Base-by-base conservation (phyloP, 1,284 basidiomycete genomes). In the Sporisorium reilianum region DNA sequence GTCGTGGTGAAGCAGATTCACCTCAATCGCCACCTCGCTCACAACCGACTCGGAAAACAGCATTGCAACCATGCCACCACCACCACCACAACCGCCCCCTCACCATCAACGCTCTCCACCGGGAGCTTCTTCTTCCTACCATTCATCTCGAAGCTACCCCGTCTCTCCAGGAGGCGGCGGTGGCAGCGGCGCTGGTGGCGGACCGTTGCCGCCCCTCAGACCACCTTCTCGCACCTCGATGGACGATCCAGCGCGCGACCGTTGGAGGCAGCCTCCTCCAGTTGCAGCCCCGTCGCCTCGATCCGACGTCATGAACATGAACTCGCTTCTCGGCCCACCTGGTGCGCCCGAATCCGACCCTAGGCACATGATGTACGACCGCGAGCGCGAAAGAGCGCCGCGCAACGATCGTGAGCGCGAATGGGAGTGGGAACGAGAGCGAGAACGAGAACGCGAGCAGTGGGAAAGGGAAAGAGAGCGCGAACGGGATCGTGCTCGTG, bases 271-370 rank as follows among this genome's bases (percentile, higher is more conserved):
- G 30, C 38, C 71, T 1, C 44, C 53, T 3, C 41, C 67, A 10
- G 46, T 55, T 18, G 41, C 67, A 22, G 51, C 53, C 7, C 58
- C 65, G 5, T 49, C 62, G 2, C 64, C 64, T 34, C 52, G 77
- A 34, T 66, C 61, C 54, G 75, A 79, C 34, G 61, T 69, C 30
- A 79, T 79, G 77, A 79, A 77, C 59, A 79, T 79, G 77, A 75
- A 62, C 58, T 79, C 77, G 9, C 67, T 79, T 28, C 75, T 79
- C 36, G 77, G 77, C 2, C 75, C 75, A 9, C 57, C 69, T 12
- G 60, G 55, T 12, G 30, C 58, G 5, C 25, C 53, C 34, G 65
- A 74, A 4, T 38, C 60, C 36, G 67, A 67, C 5, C 58, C 62
- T 4, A 46, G 67, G 12, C 55, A 70, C 54, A 61, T 66, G 55